Evolutionary conservation across 2,329 filamentous ascomycete species (phyloP), one percentile per base, ranked within the genome.

Genomic region (Penicillium sp.): DNA sequence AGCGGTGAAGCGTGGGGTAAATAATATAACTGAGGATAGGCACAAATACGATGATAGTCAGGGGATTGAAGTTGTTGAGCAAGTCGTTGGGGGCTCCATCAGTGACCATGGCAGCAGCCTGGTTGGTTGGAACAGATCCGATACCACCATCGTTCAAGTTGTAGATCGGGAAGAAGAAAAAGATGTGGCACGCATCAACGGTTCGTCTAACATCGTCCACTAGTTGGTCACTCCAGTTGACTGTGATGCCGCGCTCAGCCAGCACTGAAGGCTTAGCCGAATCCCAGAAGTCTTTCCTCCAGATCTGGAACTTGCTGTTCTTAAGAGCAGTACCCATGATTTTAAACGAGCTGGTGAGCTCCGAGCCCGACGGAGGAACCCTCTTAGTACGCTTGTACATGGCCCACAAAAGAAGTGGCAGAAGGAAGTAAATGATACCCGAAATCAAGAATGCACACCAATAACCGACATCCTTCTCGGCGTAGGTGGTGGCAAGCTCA

Each of bases 381-480:
- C 67, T 70, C 50, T 69, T 59, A 2, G 69, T 68, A 18, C 61
- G 66, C 53, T 70, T 73, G 51, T 74, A 74, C 23, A 69, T 63
- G 8, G 65, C 60, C 3, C 61, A 56, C 33, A 74, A 65, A 3
- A 74, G 60, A 12, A 71, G 60, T 0, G 73, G 72, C 1, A 75
- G 60, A 2, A 74, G 62, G 47, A 73, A 70, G n/a, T 71, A 72
- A 21, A 72, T 62, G n/a, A 66, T 60, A 0, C 63, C 66, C 0
- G 66, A 49, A 7, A 71, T 52, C 26, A 72, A 49, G 46, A 65
- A 72, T 0, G 72, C 64, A 18, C 74, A 57, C 72, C 73, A 76
- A 28, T 55, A 56, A 20, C 88, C 88, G 48, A 90, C 80, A 60
- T 89, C 89, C 68, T 88, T 87, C 72, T 91, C 88, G 1, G 87